Percentiles rank a stretch among this genome's conserved stretches.
Evolutionary conservation across 768 basidiomycete genomes (phyloP).

Genomic region (Albatrellus ellisii): DNA sequence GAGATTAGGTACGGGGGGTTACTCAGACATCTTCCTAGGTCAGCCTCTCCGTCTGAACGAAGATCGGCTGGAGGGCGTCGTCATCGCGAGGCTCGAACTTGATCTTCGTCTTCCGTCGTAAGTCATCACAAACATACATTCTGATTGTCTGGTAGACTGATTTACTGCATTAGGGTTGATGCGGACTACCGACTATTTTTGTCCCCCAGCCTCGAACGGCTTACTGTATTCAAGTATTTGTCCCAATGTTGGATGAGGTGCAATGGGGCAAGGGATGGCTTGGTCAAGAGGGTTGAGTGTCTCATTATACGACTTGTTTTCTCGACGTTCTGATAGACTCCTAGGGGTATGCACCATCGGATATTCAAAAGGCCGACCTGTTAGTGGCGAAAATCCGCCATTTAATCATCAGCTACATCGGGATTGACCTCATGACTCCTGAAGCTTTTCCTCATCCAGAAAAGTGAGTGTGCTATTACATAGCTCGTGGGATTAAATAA

Average conservation of each 20-base stretch:
- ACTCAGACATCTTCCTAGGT: neutral
- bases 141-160: constrained; percentile 8
- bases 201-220: constrained; percentile 60
- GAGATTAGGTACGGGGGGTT: neutral
- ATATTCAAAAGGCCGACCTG: constrained; percentile 44
- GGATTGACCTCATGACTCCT: constrained; percentile 81
- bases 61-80: constrained; percentile 11
- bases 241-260: constrained; percentile 88
- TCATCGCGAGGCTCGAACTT: constrained; percentile 12
- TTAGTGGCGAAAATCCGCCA: constrained; percentile 70
- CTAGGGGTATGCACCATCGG: constrained; percentile 48
- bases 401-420: constrained; percentile 79
- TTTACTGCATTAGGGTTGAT: constrained; percentile 38
- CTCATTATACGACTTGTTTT: neutral
- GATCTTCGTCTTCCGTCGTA: constrained; percentile 8
- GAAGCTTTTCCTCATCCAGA: constrained; percentile 88
- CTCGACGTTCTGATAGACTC: neutral
- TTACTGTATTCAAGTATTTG: constrained; percentile 84
- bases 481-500: neutral
- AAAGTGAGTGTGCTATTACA: constrained; percentile 33
- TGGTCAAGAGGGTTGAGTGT: constrained; percentile 48
- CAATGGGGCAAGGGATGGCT: constrained; percentile 35
- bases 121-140: no score
- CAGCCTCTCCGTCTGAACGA: constrained; percentile 4
- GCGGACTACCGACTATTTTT: constrained; percentile 61